Percentiles rank a stretch among this genome's conserved stretches.
These are phyloP conservation scores for Diaporthe ampelina DNA, from an alignment of 2,329 filamentous ascomycete species.

Conservation along the genomic window DNA sequence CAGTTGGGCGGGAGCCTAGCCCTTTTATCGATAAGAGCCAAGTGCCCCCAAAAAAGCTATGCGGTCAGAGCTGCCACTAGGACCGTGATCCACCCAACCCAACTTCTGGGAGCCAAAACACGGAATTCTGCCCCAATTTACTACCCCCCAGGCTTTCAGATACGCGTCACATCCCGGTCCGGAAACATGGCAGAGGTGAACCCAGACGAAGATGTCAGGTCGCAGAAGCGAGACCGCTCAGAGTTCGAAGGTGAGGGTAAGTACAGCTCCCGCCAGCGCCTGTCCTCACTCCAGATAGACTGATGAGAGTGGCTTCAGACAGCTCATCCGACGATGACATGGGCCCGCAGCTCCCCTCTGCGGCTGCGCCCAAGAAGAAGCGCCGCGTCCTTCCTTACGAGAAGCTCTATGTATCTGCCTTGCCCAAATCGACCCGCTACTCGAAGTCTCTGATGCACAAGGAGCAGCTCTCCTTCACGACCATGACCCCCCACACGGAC, in stretches of 20 bases:
- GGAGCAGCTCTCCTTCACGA: slow-evolving; percentile 90
- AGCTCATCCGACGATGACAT: slow-evolving; percentile 87
- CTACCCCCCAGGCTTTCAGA: background rate
- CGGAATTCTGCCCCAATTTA: background rate
- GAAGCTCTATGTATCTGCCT: slow-evolving; percentile 91
- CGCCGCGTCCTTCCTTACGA: slow-evolving; percentile 91
- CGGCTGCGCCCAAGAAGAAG: slow-evolving; percentile 88
- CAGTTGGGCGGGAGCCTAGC: background rate
- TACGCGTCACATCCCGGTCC: background rate
- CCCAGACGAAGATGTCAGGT: slow-evolving; percentile 51
- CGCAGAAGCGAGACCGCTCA: slow-evolving; percentile 69
- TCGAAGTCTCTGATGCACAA: slow-evolving; percentile 99
- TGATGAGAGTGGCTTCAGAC: slow-evolving; percentile 54
- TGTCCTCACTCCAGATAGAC: slow-evolving; percentile 1
- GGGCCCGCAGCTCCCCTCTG: slow-evolving; percentile 89
- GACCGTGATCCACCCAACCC: background rate
- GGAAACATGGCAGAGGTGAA: slow-evolving; percentile 50
- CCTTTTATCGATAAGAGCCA: slow-evolving; percentile 10
- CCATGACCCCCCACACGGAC: slow-evolving; percentile 90
- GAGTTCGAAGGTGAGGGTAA: slow-evolving; percentile 64
- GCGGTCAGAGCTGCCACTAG: background rate
- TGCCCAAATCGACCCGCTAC: slow-evolving; percentile 86
- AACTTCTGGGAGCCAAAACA: background rate
- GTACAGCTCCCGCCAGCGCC: slow-evolving; percentile 25
- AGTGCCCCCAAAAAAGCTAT: background rate